Evolutionary conservation across 257 asterid genomes (phyloP), one percentile per base, ranked within the genome.

Genomic region (Capsicum baccatum): DNA sequence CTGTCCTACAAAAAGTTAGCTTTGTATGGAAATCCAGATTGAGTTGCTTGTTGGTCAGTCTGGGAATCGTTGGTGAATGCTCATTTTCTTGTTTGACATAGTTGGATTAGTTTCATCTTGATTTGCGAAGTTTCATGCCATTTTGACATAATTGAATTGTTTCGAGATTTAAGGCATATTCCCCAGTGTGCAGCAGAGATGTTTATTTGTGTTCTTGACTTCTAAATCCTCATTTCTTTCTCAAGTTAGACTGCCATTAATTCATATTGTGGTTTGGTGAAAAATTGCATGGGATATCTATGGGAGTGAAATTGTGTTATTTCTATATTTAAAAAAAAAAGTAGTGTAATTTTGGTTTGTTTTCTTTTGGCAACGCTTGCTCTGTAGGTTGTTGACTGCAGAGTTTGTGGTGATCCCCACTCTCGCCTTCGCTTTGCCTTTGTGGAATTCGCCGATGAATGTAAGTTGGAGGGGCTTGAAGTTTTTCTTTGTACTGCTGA

Each of bases 381-480:
- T 87, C 84, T 80, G 47, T 92, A 96, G 99, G 98, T 96, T 90
- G 92, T 93, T 88, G 99, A 96, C 88, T 96, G 99, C 58, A 95
- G 99, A 78, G 97, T 96, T 82, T 96, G 99, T 87, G 99, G 99
- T 50, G 99, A 96, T 85, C 98, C 98, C 52, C 98, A 95, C 89
- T 96, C 99, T 84, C 97, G 96, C 83, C 98, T 93, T 81, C 99
- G 98, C 87, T 96, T 96, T 86, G 99, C 99, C 58, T 96, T 96
- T 85, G 99, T 96, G 50, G 99, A 96, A 88, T 96, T 96, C 89
- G 86, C 94, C 86, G 95, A 94, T 83, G 99, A 96, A 83, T 91
- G 99, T 96, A 89, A 85, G 98, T 63, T 83, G 68, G 78, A 42
- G 26, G 58, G 44, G 67, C 14, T 78, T 17, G 44, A 21, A 16